Evolutionary conservation across 306 rosid species (phyloP).

Genomic region (Cajanus cajan): DNA sequence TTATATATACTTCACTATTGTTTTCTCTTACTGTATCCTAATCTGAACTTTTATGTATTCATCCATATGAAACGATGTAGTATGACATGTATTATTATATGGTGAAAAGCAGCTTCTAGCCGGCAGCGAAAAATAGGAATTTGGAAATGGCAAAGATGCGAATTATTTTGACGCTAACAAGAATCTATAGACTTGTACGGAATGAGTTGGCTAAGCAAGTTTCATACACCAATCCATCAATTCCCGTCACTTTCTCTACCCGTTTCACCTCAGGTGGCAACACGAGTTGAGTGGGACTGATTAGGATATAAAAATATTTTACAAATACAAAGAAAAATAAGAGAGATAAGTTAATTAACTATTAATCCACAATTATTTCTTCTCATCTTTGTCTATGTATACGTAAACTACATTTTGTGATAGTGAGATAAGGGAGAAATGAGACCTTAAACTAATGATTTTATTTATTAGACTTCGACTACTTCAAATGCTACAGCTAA

Average conservation of each 20-base stretch:
- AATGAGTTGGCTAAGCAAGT: neutral
- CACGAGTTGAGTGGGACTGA: neutral
- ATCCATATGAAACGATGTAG: neutral
- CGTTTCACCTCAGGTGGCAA: neutral
- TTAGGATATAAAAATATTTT: too few relatives aligned
- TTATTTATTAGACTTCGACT: neutral
- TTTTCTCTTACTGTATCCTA: too few relatives aligned
- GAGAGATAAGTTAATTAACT: neutral
- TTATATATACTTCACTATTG: too few relatives aligned
- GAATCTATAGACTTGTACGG: neutral
- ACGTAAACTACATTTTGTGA: too few relatives aligned
- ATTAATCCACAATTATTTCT: neutral
- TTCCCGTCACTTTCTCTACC: neutral
- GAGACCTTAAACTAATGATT: too few relatives aligned
- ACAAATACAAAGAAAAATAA: neutral
- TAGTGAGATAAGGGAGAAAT: too few relatives aligned
- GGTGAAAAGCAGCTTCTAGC: neutral
- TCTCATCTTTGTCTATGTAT: neutral
- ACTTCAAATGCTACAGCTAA: neutral
- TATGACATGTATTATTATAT: neutral
- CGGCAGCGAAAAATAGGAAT: neutral
- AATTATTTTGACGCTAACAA: too few relatives aligned
- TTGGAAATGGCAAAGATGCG: neutral
- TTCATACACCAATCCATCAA: neutral
- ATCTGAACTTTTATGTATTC: too few relatives aligned